Conservation (phyloP, 352 stramenopile genomes). For the Globisporangium carolinianum region DNA sequence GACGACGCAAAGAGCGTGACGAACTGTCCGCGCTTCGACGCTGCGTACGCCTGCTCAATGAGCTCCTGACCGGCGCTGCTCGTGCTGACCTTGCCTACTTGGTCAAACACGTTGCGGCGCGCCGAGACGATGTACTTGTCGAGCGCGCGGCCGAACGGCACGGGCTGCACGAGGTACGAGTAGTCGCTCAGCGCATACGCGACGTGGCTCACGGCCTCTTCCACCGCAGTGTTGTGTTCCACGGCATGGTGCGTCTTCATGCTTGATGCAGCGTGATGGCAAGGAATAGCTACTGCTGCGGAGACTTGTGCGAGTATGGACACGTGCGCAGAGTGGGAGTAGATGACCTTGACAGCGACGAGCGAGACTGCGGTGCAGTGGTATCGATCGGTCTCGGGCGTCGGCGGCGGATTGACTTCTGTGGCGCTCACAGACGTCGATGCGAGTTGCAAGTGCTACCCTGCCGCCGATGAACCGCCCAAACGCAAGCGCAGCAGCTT, state of each 20-base stretch:
- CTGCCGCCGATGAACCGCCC: not conserved
- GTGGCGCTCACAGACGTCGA: not conserved
- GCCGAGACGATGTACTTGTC: conserved; percentile 66
- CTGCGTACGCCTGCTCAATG: conserved; percentile 55
- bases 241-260: not conserved
- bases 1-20: conserved; percentile 89
- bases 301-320: too few relatives aligned
- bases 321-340: not conserved
- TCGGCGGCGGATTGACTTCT: not conserved
- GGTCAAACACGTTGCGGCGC: conserved; percentile 74
- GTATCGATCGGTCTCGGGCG: not conserved
- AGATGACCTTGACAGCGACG: not conserved
- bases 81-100: conserved; percentile 57
- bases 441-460: not conserved
- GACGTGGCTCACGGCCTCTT: conserved; percentile 75
- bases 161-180: conserved; percentile 59
- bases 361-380: not conserved
- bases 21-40: conserved; percentile 69
- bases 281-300: too few relatives aligned
- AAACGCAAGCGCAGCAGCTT: not conserved
- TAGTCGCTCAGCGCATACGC: conserved; percentile 74
- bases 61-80: conserved; percentile 46
- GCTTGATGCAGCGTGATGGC: not conserved
- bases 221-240: conserved; percentile 24
- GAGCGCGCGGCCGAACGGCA: conserved; percentile 53